Evolutionary conservation across 208 protist genomes (phyloP).

Genomic region (Acanthamoeba healyi): DNA sequence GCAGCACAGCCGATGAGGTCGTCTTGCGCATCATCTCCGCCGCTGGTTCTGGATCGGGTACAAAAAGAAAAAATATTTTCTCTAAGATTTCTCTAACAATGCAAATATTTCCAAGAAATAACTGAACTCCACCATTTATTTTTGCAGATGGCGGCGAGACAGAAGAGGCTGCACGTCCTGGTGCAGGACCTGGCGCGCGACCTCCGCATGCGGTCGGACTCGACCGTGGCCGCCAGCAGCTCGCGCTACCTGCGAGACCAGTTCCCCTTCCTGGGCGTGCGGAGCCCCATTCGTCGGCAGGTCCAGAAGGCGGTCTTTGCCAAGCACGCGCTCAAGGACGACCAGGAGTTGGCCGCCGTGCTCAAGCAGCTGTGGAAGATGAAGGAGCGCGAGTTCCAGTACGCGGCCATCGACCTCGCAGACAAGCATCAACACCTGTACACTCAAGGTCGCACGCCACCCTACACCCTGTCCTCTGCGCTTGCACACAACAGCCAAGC

Average conservation of each 20-base stretch:
- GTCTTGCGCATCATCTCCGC: neutral
- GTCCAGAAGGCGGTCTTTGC: conserved; percentile 26
- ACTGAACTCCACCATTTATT: neutral
- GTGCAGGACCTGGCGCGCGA: neutral
- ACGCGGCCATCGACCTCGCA: conserved; percentile 24
- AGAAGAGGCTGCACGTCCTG: conserved; percentile 1
- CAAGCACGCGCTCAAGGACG: neutral
- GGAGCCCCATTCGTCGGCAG: neutral
- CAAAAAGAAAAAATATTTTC: neutral
- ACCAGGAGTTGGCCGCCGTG: neutral
- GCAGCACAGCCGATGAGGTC: too few species aligned
- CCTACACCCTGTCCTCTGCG: too few species aligned
- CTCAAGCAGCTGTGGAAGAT: conserved; percentile 59
- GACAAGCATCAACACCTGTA: conserved; percentile 2
- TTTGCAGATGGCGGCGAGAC: neutral
- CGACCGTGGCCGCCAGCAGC: neutral
- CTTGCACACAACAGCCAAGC: too few species aligned
- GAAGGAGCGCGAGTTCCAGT: conserved; percentile 49
- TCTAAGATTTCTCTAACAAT: neutral
- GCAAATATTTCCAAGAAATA: neutral
- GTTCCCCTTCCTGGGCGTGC: neutral
- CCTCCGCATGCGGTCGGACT: neutral
- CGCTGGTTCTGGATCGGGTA: neutral
- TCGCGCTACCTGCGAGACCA: neutral
- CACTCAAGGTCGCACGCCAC: conserved; percentile 1